Base-by-base conservation (phyloP, 1,139 yeast species). In the Yamadazyma oceani region DNA sequence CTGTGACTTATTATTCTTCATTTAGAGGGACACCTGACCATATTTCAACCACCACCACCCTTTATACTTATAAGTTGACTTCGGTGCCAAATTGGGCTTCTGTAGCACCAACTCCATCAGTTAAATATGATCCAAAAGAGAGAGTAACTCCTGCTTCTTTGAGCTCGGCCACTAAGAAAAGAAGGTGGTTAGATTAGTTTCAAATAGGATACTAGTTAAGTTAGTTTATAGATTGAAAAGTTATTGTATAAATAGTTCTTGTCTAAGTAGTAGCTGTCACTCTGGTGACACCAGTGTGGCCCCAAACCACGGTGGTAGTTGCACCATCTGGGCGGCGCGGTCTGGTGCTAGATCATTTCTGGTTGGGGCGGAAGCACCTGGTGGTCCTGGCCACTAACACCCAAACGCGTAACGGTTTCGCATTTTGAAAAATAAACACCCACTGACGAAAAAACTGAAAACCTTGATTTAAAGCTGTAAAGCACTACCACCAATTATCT, bases 61-160 rank as follows among this genome's bases (percentile, higher is more conserved):
- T 92, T 35, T 85, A 95, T 94, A 71, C 81, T 24, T 87, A 87
- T 55, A 70, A 85, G 0, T 71, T 78, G 46, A 69, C 75, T n/a
- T 81, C 89, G 9, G 70, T 67, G 34, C 66, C 73, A 34, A 87
- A 87, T 59, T 74, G 72, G 53, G 95, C 94, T 0, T 57, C 81
- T 2, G 78, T 80, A 2, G 88, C 85, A 13, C 79, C 82, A 9
- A 70, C 73, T 53, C 94, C 94, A 9, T 72, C 80, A 14, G 75
- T 58, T 36, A 67, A 51, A 51, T 70, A 70, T 45, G 60, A 69
- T 21, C 73, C 76, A 3, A 60, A 62, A 32, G 62, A 63, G 12
- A 58, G 73, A 43, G 69, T 69, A 8, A 54, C 62, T 22, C 53
- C 58, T 40, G 76, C 77, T 5, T 53, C 68, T 27, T 59, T 70